Conservation (phyloP, 345 rosid genomes). For the Rhodamnia rubescens region DNA sequence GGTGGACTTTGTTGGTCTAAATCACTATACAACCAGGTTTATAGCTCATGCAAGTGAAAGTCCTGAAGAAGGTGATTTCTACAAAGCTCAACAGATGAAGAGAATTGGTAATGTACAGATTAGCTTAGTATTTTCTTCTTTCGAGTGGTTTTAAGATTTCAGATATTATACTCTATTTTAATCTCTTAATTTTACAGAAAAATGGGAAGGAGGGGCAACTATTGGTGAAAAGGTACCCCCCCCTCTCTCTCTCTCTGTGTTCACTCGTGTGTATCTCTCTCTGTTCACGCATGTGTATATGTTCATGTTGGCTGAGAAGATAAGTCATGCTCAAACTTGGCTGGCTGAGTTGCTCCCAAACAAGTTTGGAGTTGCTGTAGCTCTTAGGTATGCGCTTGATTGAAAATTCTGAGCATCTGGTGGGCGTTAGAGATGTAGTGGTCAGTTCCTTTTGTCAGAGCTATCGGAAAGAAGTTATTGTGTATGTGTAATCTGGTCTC, state of each 20-base stretch:
- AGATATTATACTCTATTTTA: not conserved
- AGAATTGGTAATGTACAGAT: slow-evolving; percentile 42
- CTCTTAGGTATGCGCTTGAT: not conserved
- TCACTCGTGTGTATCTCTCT: not conserved
- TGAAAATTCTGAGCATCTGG: not conserved
- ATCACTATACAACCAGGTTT: slow-evolving; percentile 82
- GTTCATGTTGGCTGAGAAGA: not conserved
- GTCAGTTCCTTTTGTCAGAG: not conserved
- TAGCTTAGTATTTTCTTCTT: not conserved
- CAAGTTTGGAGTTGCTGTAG: not conserved
- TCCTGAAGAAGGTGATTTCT: slow-evolving; percentile 34
- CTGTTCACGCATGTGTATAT: not conserved
- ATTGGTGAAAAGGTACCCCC: slow-evolving; percentile 68
- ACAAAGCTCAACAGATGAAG: slow-evolving; percentile 52
- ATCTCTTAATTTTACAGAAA: slow-evolving; percentile 22
- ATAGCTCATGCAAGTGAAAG: slow-evolving; percentile 37
- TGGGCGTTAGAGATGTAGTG: not conserved
- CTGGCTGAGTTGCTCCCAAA: not conserved
- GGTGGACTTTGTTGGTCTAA: slow-evolving; percentile 74
- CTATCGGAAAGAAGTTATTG: not conserved
- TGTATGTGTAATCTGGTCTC: not conserved
- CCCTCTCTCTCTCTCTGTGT: not conserved
- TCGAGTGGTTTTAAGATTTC: not conserved
- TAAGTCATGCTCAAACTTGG: not conserved
- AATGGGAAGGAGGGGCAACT: slow-evolving; percentile 66